Conservation (phyloP, 768 basidiomycete genomes). For the Mycena maculata region DNA sequence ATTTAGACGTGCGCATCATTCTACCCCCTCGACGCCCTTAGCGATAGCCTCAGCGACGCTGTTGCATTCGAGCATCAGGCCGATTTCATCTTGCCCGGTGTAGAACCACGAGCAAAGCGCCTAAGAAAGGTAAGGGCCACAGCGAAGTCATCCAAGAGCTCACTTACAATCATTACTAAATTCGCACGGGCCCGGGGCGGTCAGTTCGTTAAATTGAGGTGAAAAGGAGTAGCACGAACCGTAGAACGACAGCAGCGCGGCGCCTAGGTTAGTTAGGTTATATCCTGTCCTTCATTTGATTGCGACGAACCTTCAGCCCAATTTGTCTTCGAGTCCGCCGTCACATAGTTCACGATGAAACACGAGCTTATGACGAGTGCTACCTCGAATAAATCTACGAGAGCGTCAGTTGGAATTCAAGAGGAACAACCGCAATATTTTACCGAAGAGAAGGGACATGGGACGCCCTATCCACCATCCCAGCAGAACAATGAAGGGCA, state of each 20-base stretch:
- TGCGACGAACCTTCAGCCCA: slow-evolving; percentile 81
- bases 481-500: slow-evolving; percentile 75
- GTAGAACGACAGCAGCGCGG: slow-evolving; percentile 76
- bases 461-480: slow-evolving; percentile 76
- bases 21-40: slow-evolving; percentile 14
- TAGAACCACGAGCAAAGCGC: slow-evolving; percentile 78
- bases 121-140: slow-evolving; percentile 43
- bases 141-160: background rate
- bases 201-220: slow-evolving; percentile 3
- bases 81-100: slow-evolving; percentile 63
- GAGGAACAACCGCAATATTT: slow-evolving; percentile 24
- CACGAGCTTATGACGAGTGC: slow-evolving; percentile 72
- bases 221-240: slow-evolving; percentile 63
- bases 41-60: slow-evolving; percentile 52
- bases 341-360: slow-evolving; percentile 85
- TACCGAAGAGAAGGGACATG: slow-evolving; percentile 76
- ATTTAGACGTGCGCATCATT: background rate
- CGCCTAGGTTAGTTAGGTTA: too few species aligned
- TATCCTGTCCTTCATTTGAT: too few species aligned
- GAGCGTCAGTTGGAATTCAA: background rate
- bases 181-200: background rate
- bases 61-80: slow-evolving; percentile 54
- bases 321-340: slow-evolving; percentile 78
- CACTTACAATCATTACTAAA: slow-evolving; percentile 27
- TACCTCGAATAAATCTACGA: slow-evolving; percentile 76